A percentile compares a stretch with the other conserved stretches of the same genome.
phyloP scores from a whole-genome alignment of 768 basidiomycete genomes.

The Strobilomyces confusus region DNA sequence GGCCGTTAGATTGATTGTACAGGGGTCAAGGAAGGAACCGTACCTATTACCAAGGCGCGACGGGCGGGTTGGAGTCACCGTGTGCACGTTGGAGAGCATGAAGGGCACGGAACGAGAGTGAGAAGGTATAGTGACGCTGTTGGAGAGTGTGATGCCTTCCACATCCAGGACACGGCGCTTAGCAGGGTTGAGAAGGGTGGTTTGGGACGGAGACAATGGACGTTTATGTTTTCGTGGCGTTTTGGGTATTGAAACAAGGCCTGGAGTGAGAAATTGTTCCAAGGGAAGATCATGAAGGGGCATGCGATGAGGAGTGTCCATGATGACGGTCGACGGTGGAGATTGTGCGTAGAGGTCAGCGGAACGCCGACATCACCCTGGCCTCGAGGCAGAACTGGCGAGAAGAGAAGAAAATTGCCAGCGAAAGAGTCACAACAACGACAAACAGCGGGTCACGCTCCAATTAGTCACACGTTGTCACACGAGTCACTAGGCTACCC shows the following conservation, averaged over 20 bases:
- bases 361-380: slow-evolving; percentile 24
- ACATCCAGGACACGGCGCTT: slow-evolving; percentile 64
- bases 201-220: slow-evolving; percentile 52
- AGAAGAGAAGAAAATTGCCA: slow-evolving; percentile 17
- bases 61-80: slow-evolving; percentile 32
- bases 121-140: slow-evolving; percentile 15
- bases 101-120: slow-evolving; percentile 30
- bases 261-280: slow-evolving; percentile 45
- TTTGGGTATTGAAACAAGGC: slow-evolving; percentile 20
- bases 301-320: slow-evolving; percentile 33
- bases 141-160: slow-evolving; percentile 45
- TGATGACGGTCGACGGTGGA: slow-evolving; percentile 11
- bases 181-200: slow-evolving; percentile 51
- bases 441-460: slow-evolving; percentile 22
- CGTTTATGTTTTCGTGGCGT: slow-evolving; percentile 48
- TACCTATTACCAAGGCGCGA: slow-evolving; percentile 28
- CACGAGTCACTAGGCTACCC: slow-evolving; percentile 9
- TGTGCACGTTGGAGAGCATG: slow-evolving; percentile 13
- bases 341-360: slow-evolving; percentile 17
- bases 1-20: slow-evolving; percentile 38
- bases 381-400: slow-evolving; percentile 16
- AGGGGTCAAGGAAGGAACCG: slow-evolving; percentile 19
- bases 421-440: slow-evolving; percentile 16
- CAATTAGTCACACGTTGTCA: too few relatives aligned
- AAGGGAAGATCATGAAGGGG: slow-evolving; percentile 62